Evolutionary conservation across 1,284 basidiomycete genomes (phyloP).

Genomic region (Puccinia hordei): DNA sequence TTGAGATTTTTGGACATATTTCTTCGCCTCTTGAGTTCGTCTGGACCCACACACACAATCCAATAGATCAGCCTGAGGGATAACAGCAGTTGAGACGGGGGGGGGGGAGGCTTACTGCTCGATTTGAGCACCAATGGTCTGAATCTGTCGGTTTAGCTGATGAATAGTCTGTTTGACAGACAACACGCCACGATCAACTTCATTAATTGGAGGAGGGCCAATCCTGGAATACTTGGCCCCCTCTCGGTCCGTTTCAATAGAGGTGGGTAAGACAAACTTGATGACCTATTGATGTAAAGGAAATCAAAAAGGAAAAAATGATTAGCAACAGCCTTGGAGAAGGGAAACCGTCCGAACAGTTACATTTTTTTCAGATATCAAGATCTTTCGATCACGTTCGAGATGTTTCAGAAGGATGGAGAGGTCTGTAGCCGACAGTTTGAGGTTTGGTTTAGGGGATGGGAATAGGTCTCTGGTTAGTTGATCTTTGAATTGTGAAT

Average conservation of each 20-base stretch:
- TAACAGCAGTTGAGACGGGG: not conserved
- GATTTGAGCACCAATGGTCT: slow-evolving; percentile 27
- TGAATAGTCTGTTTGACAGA: slow-evolving; percentile 40
- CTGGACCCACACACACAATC: not conserved
- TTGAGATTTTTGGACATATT: slow-evolving; percentile 26
- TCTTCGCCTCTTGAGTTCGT: slow-evolving; percentile 36
- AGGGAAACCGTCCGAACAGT: not conserved
- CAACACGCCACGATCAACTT: slow-evolving; percentile 36
- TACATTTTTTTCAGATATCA: slow-evolving; percentile 31
- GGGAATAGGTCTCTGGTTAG: slow-evolving; percentile 22
- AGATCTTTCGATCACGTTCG: slow-evolving; percentile 39
- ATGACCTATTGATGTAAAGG: slow-evolving; percentile 5
- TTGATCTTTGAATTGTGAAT: slow-evolving; percentile 35
- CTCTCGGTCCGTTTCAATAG: slow-evolving; percentile 6
- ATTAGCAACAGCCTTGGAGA: not conserved
- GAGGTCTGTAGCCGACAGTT: slow-evolving; percentile 26
- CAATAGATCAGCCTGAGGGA: not conserved
- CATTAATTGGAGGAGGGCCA: slow-evolving; percentile 17
- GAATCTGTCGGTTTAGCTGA: slow-evolving; percentile 40
- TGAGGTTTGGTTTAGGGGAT: not conserved
- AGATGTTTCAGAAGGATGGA: slow-evolving; percentile 26
- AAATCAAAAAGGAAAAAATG: not conserved
- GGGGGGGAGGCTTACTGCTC: slow-evolving; percentile 8
- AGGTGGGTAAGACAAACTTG: slow-evolving; percentile 33
- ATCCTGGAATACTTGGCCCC: slow-evolving; percentile 20